These are phyloP conservation scores for Wallemia ichthyophaga DNA, from an alignment of 1,284 basidiomycete genomes.

Conservation along the genomic window DNA sequence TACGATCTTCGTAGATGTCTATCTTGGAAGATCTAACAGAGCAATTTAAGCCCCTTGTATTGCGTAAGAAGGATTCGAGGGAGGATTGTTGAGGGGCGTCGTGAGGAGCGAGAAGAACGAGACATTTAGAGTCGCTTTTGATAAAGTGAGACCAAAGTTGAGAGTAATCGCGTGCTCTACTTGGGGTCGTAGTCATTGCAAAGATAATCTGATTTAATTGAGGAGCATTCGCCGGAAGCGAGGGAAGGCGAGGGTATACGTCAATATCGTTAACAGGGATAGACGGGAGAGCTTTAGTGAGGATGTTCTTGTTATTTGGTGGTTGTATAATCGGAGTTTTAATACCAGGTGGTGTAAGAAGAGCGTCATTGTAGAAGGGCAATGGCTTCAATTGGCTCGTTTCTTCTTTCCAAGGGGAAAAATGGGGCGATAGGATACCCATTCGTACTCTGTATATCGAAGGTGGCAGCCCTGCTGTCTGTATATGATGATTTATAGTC, in stretches of 20 bases:
- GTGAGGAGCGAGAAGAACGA: neutral
- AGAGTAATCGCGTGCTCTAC: constrained; percentile 7
- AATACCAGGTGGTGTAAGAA: neutral
- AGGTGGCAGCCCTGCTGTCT: neutral
- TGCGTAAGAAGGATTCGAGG: constrained; percentile 1
- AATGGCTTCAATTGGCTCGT: neutral
- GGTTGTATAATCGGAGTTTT: neutral
- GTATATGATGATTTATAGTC: neutral
- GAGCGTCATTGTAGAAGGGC: neutral
- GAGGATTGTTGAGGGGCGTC: neutral
- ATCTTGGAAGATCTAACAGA: constrained; percentile 3
- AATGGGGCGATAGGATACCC: neutral
- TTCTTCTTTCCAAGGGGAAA: neutral
- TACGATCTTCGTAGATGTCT: constrained; percentile 7
- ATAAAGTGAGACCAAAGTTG: constrained; percentile 7
- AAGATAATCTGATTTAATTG: constrained; percentile 4
- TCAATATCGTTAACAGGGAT: neutral
- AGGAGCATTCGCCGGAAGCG: constrained; percentile 1
- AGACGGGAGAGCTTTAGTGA: neutral
- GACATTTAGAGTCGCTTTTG: neutral
- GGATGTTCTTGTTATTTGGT: neutral
- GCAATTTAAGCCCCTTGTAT: constrained; percentile 3
- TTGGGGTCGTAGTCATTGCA: constrained; percentile 6
- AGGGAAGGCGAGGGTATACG: neutral
- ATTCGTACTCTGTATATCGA: neutral